phyloP scores from a whole-genome alignment of 805 yeast genomes.

The Wickerhamomyces ciferrii region DNA sequence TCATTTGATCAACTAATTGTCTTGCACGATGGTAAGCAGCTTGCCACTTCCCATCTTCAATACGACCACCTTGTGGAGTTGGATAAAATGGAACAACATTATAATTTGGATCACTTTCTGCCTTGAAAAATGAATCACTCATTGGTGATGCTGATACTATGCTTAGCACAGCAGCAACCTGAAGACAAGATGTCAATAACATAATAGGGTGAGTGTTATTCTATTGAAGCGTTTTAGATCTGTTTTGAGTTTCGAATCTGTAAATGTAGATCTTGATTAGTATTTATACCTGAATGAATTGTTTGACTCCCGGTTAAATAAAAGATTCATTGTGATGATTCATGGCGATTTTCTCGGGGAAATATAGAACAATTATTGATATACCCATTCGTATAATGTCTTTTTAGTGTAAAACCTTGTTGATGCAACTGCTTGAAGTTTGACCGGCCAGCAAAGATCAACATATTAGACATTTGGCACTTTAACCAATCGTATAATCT shows the following conservation, averaged over 20 bases:
- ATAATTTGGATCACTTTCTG: neutral
- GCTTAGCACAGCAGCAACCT: neutral
- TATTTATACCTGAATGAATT: neutral
- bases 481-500: too few species aligned
- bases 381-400: neutral
- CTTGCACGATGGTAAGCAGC: conserved; percentile 47
- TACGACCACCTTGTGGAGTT: conserved; percentile 30
- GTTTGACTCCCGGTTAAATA: too few species aligned
- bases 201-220: too few species aligned
- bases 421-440: neutral
- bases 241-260: too few species aligned
- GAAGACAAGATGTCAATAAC: neutral
- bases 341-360: neutral
- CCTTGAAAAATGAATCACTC: neutral
- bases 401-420: neutral
- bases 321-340: neutral
- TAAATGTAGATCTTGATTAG: neutral
- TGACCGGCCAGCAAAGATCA: neutral
- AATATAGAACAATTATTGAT: too few species aligned
- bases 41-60: conserved; percentile 43
- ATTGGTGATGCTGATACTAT: neutral
- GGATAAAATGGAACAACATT: conserved; percentile 8
- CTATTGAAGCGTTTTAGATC: too few species aligned
- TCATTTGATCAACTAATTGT: conserved; percentile 43
- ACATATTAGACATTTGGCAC: too few species aligned